Evolutionary conservation across 2,329 filamentous ascomycete genomes (phyloP), one percentile per base, ranked within the genome.

Genomic region (Aspergillus fumigatus): DNA sequence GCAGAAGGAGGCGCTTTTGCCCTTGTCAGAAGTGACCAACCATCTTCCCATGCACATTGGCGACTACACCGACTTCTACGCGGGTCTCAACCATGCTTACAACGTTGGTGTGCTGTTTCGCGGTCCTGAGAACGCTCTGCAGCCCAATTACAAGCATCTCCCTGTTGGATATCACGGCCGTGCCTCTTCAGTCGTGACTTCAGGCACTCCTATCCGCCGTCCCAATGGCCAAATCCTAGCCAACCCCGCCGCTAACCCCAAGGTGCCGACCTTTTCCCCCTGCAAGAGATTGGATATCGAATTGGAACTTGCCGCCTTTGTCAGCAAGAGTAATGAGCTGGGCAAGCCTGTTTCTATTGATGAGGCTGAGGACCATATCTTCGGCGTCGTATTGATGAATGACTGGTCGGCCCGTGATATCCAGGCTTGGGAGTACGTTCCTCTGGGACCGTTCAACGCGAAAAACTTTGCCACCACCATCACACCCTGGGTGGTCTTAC

Each of bases 31-130:
- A 21, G 83, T 87, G 50, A 82, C 79, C 60, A 86, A 82, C 68
- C 88, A 92, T 66, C 68, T 93, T 7, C 90, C 90, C 2, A 86
- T 94, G 83, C 79, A 81, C 54, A 90, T 93, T 64, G 88, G 88
- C 26, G 89, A 93, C 71, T 94, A 93, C 71, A 90, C 89, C 1
- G 90, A 94, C 73, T 94, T 94, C 77, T 94, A 90, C 68, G 89
- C 88, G 9, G 90, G 90, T 14, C 77, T 87, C 61, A 88, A 92
- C 69, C 90, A 94, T 74, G 90, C 90, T 19, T 87, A 85, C 75
- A 88, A 87, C 56, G 82, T 88, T 17, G 89, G 88, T 3, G 79
- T 82, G 10, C 80, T 93, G 59, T 91, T 93, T 75, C 84, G 90
- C 47, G 89, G 88, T 0, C 81, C 86, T 0, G 79, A 83, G 45